Base-by-base conservation (phyloP, 805 yeast genomes). In the Wickerhamomyces bovis region DNA sequence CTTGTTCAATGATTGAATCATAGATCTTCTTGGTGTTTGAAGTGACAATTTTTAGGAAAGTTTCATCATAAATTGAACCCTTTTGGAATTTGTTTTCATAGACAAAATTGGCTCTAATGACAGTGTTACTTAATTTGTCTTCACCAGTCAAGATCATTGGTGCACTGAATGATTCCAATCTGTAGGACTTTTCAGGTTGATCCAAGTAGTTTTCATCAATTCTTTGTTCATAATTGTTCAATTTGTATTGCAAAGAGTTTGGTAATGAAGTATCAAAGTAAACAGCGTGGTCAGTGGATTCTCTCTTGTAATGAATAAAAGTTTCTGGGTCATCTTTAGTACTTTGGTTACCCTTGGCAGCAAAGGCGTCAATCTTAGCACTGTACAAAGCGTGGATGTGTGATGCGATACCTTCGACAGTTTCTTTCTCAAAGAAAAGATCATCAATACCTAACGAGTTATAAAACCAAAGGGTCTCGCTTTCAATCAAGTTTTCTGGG, bases 401-500 rank as follows among this genome's bases (percentile, higher is more conserved):
- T 45, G 83, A 77, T 16, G 87, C 90, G 54, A 92, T 85, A 50
- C 83, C 86, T 44, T 76, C 80, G 13, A 90, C 85, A 6, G 86
- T 71, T 62, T 92, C 97, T 52, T 85, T 80, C 39, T 94, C 94
- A 63, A 92, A 90, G 67, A 86, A 92, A 26, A 88, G 83, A 61
- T 89, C 97, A 62, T 90, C 97, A 49, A 92, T 89, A 23, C 97
- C 97, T 54, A 92, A 74, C 38, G 78, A 68, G 48, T 85, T 80
- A 70, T 94, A 94, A 64, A 92, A 90, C 95, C 97, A 89, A 49
- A 74, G 77, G 8, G 92, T 83, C 68, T 92, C 98, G 46, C 77
- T 72, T 66, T 89, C 97, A 54, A 92, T 86, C 57, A 89, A 73
- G 47, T 78, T 68, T 57, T 86, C 95, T 10, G 98, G 99, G 50